Conservation (phyloP, 148 eudicot genomes). For the Mesembryanthemum crystallinum region DNA sequence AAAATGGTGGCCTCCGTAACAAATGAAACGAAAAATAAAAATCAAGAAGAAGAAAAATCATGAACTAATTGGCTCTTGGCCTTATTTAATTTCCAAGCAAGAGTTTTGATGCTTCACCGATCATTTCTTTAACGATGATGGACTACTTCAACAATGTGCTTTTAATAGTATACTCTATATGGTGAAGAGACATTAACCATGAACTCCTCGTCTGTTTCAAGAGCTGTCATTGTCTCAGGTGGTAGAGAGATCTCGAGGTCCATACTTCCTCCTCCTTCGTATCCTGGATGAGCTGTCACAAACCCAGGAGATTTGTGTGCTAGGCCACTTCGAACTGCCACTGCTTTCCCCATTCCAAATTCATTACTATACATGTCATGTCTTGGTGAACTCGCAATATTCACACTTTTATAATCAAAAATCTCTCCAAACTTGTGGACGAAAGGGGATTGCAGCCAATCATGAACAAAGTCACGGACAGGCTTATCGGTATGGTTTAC, state of each 20-base stretch:
- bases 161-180: not conserved
- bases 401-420: slow-evolving; percentile 33
- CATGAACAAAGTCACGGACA: not conserved
- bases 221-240: slow-evolving; percentile 50
- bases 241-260: slow-evolving; percentile 69
- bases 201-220: slow-evolving; percentile 50
- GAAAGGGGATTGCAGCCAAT: slow-evolving; percentile 20
- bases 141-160: not conserved
- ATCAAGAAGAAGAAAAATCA: too few species aligned
- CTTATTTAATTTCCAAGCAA: not conserved
- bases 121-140: not conserved
- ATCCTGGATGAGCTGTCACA: slow-evolving; percentile 56
- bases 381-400: slow-evolving; percentile 63
- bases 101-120: not conserved
- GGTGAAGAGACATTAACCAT: slow-evolving; percentile 47
- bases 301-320: slow-evolving; percentile 57
- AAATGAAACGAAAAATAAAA: too few species aligned
- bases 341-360: slow-evolving; percentile 65
- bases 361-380: slow-evolving; percentile 75
- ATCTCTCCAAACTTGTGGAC: not conserved
- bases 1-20: too few species aligned
- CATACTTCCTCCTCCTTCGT: slow-evolving; percentile 53
- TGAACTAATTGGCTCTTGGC: too few species aligned
- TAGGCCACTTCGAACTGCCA: slow-evolving; percentile 54
- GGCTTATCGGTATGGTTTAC: slow-evolving; percentile 37